Evolutionary conservation across 306 rosid species (phyloP), one percentile per base, ranked within the genome.

Genomic region (Acacia confusa): DNA sequence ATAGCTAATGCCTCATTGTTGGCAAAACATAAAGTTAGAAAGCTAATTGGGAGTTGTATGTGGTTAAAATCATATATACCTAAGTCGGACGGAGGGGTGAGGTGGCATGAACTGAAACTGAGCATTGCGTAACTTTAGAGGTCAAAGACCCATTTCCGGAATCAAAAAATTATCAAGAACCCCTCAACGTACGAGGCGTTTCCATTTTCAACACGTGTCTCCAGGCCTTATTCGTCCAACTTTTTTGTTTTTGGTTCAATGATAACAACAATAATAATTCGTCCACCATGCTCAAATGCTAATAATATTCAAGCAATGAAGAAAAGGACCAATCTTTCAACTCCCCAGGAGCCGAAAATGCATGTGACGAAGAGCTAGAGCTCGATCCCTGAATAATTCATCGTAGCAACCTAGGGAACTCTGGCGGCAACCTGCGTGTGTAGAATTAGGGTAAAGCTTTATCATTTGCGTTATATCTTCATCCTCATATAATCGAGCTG

Each of bases 361-460:
- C 55, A 4, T 22, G 73, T n/a, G 20, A 63, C 38, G n/a, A 52
- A 34, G 32, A 53, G 14, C 30, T 11, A 13, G 44, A 66, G 64
- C 27, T 84, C 69, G 61, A 65, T 74, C 47, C 3, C 20, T 24
- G 70, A 36, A 74, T 38, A 28, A 53, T 38, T 4, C 4, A 74
- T 72, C 76, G 9, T 9, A 83, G 86, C 85, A 85, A 75, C 24
- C 66, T 88, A 30, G 34, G 60, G 64, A 58, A 79, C 70, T 80
- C 84, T 58, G 89, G 92, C 32, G 87, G 88, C 92, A 78, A 85
- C 32, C 68, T 82, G 53, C 87, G 80, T 2, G 88, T 86, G 89
- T 60, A 68, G 64, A 82, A 85, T 83, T 85, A 82, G 67, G 91
- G 94, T 90, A 84, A 57, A 11, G 34, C 10, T 27, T 38, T 16